Evolutionary conservation across 2,329 filamentous ascomycete genomes (phyloP), one percentile per base, ranked within the genome.

Genomic region (Cytospora chrysosperma): DNA sequence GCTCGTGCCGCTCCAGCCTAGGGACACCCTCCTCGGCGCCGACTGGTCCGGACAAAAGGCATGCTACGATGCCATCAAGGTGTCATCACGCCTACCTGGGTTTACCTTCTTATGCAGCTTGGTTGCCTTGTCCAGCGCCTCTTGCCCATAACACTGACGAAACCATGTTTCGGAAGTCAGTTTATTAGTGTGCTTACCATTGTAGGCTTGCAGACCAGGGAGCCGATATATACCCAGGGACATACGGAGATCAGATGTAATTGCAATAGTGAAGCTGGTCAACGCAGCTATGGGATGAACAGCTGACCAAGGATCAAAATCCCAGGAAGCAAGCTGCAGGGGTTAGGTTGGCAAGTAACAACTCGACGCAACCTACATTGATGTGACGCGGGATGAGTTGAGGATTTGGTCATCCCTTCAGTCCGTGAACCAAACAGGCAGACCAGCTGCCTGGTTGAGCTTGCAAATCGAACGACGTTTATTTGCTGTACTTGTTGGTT

Each of bases 201-300:
- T n/a, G n/a, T 13, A 24, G 43, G 7, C 9, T 47, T 9, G n/a
- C 43, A 21, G 6, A 2, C 10, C 43, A 24, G n/a, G 40, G 40
- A 40, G 19, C 7, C 8, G 21, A 10, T 24, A 10, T 9, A 67
- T 68, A 80, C 78, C 73, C 79, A 83, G 5, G 91, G 90, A 73
- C 92, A 96, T 69, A 95, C 85, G 3, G 87, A n/a, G 91, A 77
- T 96, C 92, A n/a, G 85, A 91, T 65, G 92, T 86, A 72, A 92
- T 85, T 65, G 88, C 85, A 75, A 96, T 90, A 67, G 86, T 84
- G 79, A 93, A 90, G 70, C 86, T 85, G 24, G 88, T 85, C 90
- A 93, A 93, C 52, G 43, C 72, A 53, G 51, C 43, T 12, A 3
- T 21, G 43, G 9, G 9, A 13, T 24, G 1, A 1, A 21, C 4